These are phyloP conservation scores for Neurospora pannonica DNA, from an alignment of 495 filamentous ascomycete species.

Conservation along the genomic window DNA sequence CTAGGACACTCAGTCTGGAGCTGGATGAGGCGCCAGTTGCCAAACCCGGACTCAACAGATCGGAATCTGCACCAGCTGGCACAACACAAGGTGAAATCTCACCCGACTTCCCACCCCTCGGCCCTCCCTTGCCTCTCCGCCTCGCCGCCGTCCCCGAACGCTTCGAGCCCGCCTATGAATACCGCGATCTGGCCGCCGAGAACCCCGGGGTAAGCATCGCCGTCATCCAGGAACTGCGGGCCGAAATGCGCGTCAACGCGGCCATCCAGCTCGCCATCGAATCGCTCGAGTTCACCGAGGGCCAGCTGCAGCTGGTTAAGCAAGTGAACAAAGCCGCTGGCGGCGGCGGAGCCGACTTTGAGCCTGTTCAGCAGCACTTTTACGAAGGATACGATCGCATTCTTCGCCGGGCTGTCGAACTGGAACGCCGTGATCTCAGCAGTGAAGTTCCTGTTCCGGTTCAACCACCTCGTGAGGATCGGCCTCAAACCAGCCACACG, in stretches of 20 bases:
- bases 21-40: neutral
- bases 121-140: neutral
- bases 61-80: neutral
- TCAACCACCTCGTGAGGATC: neutral
- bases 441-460: neutral
- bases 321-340: conserved; percentile 13
- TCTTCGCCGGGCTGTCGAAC: conserved; percentile 16
- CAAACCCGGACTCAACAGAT: neutral
- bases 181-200: neutral
- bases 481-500: neutral
- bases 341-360: conserved; percentile 5
- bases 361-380: conserved; percentile 17
- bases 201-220: conserved; percentile 4
- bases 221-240: conserved; percentile 14
- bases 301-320: conserved; percentile 19
- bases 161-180: neutral
- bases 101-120: neutral
- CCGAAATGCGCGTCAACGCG: conserved; percentile 24
- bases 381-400: conserved; percentile 23
- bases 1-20: neutral
- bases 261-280: conserved; percentile 25
- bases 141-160: neutral
- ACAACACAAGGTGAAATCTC: neutral
- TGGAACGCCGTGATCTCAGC: conserved; percentile 13
- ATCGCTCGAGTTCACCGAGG: conserved; percentile 23